A percentile compares a stretch with the other conserved stretches of the same genome.
Evolutionary conservation across 2,329 filamentous ascomycete genomes (phyloP).

Genomic region (Apiospora saccharicola): DNA sequence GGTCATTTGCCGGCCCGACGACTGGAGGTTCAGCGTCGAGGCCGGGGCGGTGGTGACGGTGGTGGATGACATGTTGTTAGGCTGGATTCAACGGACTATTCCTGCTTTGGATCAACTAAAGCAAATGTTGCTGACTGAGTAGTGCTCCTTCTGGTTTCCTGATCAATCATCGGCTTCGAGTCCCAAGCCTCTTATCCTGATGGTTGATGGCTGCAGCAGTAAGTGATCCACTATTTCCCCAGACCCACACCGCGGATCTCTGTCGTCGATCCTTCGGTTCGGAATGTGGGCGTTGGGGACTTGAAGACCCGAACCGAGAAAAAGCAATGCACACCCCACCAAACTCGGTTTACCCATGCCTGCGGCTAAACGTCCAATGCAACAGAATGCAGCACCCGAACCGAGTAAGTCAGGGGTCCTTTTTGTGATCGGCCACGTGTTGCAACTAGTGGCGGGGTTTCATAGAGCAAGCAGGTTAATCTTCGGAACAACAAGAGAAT

Average conservation of each 20-base stretch:
- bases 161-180: neutral
- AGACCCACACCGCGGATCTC: neutral
- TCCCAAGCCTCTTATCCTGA: slow-evolving; percentile 8
- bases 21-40: neutral
- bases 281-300: slow-evolving; percentile 16
- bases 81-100: neutral
- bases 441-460: too few species aligned
- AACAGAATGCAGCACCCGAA: neutral
- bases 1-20: neutral
- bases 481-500: too few species aligned
- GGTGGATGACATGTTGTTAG: slow-evolving; percentile 6
- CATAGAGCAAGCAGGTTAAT: too few species aligned
- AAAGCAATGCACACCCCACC: neutral
- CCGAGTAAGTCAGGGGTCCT: neutral
- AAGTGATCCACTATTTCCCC: neutral
- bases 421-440: too few species aligned
- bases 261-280: slow-evolving; percentile 5
- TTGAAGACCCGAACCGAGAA: neutral
- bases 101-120: neutral
- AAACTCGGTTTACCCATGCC: too few species aligned
- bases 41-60: neutral
- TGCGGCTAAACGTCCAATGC: neutral
- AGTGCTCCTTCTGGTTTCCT: neutral
- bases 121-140: neutral
- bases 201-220: neutral